These are phyloP conservation scores for Paecilomyces dactylethromorphus DNA, from an alignment of 2,329 filamentous ascomycete genomes.

Conservation along the genomic window DNA sequence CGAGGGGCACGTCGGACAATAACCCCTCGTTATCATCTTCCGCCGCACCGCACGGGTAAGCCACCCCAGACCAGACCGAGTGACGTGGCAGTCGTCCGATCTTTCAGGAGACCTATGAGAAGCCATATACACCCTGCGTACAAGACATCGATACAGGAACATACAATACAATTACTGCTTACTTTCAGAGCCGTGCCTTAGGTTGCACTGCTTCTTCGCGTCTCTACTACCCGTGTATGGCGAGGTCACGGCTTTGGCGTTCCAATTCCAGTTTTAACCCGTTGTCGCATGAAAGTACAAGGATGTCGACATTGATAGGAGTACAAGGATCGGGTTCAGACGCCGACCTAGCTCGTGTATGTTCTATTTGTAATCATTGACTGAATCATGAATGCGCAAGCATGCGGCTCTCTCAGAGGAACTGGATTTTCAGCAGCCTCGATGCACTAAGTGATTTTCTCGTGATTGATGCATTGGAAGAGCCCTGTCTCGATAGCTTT, in stretches of 20 bases:
- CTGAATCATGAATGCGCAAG: background rate
- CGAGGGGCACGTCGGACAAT: background rate
- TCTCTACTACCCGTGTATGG: constrained; percentile 3
- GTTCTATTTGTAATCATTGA: background rate
- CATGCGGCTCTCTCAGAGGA: background rate
- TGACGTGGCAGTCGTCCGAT: constrained; percentile 27
- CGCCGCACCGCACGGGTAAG: background rate
- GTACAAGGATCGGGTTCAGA: background rate
- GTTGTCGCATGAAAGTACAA: background rate
- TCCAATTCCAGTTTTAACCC: background rate
- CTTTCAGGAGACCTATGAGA: constrained; percentile 7
- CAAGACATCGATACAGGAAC: background rate
- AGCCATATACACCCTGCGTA: constrained; percentile 5
- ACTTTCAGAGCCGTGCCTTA: background rate
- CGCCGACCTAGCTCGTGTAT: background rate
- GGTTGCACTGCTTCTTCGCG: constrained; percentile 3
- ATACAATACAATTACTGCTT: background rate
- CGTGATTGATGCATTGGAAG: no score
- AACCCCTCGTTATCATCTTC: background rate
- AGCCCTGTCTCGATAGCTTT: no score
- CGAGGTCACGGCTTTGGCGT: constrained; percentile 3
- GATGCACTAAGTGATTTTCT: background rate
- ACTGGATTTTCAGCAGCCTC: background rate
- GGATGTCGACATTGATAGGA: background rate
- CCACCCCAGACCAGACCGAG: constrained; percentile 4